Percentiles rank a stretch among this genome's conserved stretches.
phyloP scores from a whole-genome alignment of 768 basidiomycete genomes.

The Calocera cornea region DNA sequence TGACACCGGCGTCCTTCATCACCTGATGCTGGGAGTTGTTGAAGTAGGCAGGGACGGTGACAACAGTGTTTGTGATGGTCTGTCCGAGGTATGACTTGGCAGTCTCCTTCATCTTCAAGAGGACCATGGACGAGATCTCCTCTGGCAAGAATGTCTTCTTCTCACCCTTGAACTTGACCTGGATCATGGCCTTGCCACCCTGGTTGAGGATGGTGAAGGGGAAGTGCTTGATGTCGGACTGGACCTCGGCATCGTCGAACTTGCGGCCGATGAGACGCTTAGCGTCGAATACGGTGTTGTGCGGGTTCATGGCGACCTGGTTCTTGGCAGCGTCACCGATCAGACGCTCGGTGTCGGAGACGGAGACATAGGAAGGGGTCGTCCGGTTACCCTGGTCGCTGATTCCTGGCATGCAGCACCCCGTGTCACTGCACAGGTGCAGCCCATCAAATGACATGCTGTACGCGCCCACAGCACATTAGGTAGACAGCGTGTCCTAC shows the following conservation, averaged over 20 bases:
- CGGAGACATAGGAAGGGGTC: conserved; percentile 49
- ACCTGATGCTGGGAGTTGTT: conserved; percentile 40
- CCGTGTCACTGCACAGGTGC: too few relatives aligned
- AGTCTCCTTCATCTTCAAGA: conserved; percentile 40
- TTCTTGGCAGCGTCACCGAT: conserved; percentile 29
- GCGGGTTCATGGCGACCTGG: conserved; percentile 36
- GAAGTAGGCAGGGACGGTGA: conserved; percentile 41
- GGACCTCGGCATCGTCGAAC: conserved; percentile 34
- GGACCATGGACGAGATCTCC: conserved; percentile 38
- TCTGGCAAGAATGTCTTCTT: conserved; percentile 41
- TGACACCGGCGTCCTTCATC: conserved; percentile 38
- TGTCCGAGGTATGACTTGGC: conserved; percentile 38
- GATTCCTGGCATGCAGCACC: too few relatives aligned
- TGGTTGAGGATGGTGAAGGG: conserved; percentile 34
- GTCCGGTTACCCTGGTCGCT: conserved; percentile 49
- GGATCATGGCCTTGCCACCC: conserved; percentile 39
- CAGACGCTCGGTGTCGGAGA: conserved; percentile 46
- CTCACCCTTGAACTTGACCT: conserved; percentile 42
- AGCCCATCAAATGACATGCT: too few relatives aligned
- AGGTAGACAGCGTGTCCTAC: too few relatives aligned
- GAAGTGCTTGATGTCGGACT: conserved; percentile 38
- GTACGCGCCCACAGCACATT: too few relatives aligned
- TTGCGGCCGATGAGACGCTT: conserved; percentile 33
- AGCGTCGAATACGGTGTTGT: conserved; percentile 32
- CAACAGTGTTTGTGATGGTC: conserved; percentile 34